Base-by-base conservation (phyloP, 1,284 basidiomycete species). In the Ustilago xerochloae region DNA sequence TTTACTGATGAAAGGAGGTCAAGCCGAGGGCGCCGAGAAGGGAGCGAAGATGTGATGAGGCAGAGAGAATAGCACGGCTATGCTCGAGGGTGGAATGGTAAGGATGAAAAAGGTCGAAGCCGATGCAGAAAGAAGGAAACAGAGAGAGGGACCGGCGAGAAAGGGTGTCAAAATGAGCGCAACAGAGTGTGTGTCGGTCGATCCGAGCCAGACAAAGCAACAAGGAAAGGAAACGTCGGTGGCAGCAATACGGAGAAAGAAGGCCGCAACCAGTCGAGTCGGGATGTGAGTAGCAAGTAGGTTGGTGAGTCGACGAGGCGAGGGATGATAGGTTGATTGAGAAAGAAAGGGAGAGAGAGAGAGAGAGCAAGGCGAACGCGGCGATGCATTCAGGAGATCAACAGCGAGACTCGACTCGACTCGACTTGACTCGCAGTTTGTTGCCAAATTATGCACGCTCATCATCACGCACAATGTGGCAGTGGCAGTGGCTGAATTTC, bases 1-100 rank as follows among this genome's bases (percentile, higher is more conserved):
- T 46, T n/a, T 24, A 15, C n/a, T n/a, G n/a, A n/a, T n/a, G 20
- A 36, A 49, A 45, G 55, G 26, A 16, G 30, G 26, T 24, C 18
- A 58, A 29, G 59, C 65, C 65, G 65, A 68, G 51, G 47, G 47
- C 22, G 30, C 60, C 65, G 51, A 63, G 53, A 50, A 20, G 38
- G 24, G 29, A 46, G 26, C 3, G 26, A 28, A 16, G 29, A 28
- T 8, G 26, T 18, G 28, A 2, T 18, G 13, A 6, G 33, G n/a
- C 22, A 45, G 43, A 13, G 43, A 8, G 43, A 29, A 15, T 3
- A 13, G 28, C 18, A 45, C 13, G 41, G 20, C n/a, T 45, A 38
- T 35, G 39, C 43, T 41, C 15, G 43, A n/a, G n/a, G n/a, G 18
- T 46, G 29, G 29, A 20, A 48, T 20, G 9, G 39, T 22, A 43